Evolutionary conservation across 495 filamentous ascomycete species (phyloP).

Genomic region (Penicillium lagena): DNA sequence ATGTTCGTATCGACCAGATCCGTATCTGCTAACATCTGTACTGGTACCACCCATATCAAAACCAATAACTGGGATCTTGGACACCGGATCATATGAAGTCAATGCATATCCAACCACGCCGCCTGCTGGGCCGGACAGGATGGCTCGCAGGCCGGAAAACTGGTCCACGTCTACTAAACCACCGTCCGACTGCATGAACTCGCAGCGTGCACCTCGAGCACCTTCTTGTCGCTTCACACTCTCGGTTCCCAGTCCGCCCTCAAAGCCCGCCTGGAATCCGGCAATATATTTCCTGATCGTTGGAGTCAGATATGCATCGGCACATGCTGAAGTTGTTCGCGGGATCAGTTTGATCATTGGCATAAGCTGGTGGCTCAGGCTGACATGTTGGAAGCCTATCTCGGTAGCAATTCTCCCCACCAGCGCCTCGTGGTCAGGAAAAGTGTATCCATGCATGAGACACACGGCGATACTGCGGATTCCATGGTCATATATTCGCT

Average conservation of each 20-base stretch:
- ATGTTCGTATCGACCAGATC: slow-evolving; percentile 73
- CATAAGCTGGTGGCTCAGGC: slow-evolving; percentile 49
- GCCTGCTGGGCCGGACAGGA: slow-evolving; percentile 51
- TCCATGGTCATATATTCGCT: slow-evolving; percentile 26
- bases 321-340: slow-evolving; percentile 77
- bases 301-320: slow-evolving; percentile 89
- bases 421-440: slow-evolving; percentile 33
- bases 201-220: slow-evolving; percentile 40
- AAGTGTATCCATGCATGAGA: slow-evolving; percentile 42
- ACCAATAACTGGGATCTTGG: slow-evolving; percentile 79
- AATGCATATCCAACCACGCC: slow-evolving; percentile 83
- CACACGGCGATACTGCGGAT: slow-evolving; percentile 40
- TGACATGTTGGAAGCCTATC: slow-evolving; percentile 46
- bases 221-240: slow-evolving; percentile 15
- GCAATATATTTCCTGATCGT: slow-evolving; percentile 84
- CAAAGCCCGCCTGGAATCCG: slow-evolving; percentile 67
- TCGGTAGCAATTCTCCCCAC: slow-evolving; percentile 19
- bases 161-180: slow-evolving; percentile 39
- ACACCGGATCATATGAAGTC: slow-evolving; percentile 75
- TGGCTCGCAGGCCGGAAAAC: slow-evolving; percentile 46
- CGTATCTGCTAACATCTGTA: slow-evolving; percentile 80
- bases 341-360: slow-evolving; percentile 70
- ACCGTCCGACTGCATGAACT: slow-evolving; percentile 47
- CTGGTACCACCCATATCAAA: slow-evolving; percentile 95
- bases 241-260: slow-evolving; percentile 20